Base-by-base conservation (phyloP, 257 asterid genomes). In the Linderniella brevidens region DNA sequence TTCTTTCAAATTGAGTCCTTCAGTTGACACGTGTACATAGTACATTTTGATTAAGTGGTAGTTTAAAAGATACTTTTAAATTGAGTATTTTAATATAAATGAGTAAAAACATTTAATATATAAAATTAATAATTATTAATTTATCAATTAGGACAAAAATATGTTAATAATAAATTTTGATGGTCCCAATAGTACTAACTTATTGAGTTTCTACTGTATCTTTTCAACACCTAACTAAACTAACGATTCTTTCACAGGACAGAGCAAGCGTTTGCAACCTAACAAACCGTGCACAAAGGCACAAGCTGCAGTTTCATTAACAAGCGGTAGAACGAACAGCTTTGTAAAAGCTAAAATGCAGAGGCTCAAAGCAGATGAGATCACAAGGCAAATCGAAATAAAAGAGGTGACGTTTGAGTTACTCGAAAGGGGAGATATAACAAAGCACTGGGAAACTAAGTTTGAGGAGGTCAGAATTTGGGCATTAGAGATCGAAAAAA, bases 231-330 rank as follows among this genome's bases (percentile, higher is more conserved):
- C n/a, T n/a, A n/a, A n/a, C n/a, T n/a, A 14, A 29, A 45, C 52
- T 47, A 13, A 53, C 42, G 12, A 47, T 54, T 61, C 41, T 66
- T 50, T 11, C 64, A 49, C 86, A 88, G 97, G 98, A 56, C 92
- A 75, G 65, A 68, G 78, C 70, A 78, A 76, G 62, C 76, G 96
- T 44, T 53, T 90, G 37, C 98, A 90, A 68, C 92, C 98, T 14
- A 70, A 53, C 32, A 85, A 77, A 71, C 98, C 96, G 8, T 84
- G 83, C 70, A 84, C 93, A n/a, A 78, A 71, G 54, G 96, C 76
- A 19, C 98, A 90, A 68, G 96, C 76, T 17, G 93, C 85, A 9
- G 87, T 90, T 13, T 86, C 94, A 11, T 63, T 90, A 60, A 60
- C 92, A 14, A 72, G 85, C 52, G 98, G 94, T 52, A 64, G 80